A percentile compares a stretch with the other conserved stretches of the same genome.
Conservation (phyloP, 345 rosid genomes). For the Erysimum cheiranthoides region DNA sequence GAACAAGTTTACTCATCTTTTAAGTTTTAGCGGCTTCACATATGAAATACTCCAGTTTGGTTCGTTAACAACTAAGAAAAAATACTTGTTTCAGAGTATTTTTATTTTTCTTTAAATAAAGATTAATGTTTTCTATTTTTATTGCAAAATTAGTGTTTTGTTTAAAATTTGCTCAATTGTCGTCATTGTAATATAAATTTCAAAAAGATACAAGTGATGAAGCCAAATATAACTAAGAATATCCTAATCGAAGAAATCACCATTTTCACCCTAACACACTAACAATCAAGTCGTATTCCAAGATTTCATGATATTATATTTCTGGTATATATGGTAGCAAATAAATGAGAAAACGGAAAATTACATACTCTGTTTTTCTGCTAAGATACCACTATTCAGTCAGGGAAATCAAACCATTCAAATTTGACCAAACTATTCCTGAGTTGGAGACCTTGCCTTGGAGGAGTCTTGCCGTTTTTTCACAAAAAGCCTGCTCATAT, state of each 20-base stretch:
- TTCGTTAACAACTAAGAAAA: constrained; percentile 14
- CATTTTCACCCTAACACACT: not conserved
- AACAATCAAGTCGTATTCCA: not conserved
- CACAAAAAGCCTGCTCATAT: constrained; percentile 83
- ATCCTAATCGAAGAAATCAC: not conserved
- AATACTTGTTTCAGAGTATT: not conserved
- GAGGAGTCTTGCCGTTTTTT: constrained; percentile 54
- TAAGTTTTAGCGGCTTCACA: constrained; percentile 28
- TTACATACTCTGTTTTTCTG: not conserved
- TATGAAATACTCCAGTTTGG: constrained; percentile 15
- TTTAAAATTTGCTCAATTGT: not conserved
- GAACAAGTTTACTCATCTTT: constrained; percentile 5
- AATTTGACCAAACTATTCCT: constrained; percentile 27
- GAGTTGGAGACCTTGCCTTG: constrained; percentile 46
- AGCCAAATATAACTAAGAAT: not conserved
- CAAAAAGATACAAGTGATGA: not conserved
- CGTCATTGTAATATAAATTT: no score
- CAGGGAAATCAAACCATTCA: not conserved
- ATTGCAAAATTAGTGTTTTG: not conserved
- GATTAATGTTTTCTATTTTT: not conserved
- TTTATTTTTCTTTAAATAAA: not conserved
- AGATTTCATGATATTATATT: not conserved
- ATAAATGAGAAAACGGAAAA: not conserved
- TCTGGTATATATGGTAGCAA: not conserved
- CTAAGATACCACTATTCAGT: constrained; percentile 14